Evolutionary conservation across 2,329 filamentous ascomycete genomes (phyloP).

Genomic region (Diaporthe eres): DNA sequence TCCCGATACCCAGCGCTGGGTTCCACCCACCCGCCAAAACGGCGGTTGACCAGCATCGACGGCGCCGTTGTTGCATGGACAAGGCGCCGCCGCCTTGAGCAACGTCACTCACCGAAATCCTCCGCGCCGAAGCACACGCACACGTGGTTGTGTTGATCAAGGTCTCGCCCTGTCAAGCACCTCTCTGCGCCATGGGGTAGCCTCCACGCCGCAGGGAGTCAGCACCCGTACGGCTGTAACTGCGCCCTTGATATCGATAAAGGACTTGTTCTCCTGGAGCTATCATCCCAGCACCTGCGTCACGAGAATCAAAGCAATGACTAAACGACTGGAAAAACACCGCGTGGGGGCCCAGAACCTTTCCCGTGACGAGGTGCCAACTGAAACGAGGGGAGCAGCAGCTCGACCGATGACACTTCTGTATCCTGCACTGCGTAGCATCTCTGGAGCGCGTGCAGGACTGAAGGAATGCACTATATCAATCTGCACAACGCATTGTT

Average conservation of each 20-base stretch:
- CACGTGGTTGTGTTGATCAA: conserved; percentile 33
- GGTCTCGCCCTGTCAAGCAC: conserved; percentile 21
- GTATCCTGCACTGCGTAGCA: not conserved
- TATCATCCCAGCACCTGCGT: conserved; percentile 30
- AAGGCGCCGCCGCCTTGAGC: conserved; percentile 18
- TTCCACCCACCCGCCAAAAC: conserved; percentile 24
- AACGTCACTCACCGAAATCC: conserved; percentile 30
- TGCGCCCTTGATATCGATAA: conserved; percentile 7
- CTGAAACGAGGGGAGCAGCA: conserved; percentile 28
- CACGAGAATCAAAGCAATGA: conserved; percentile 34
- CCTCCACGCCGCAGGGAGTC: conserved; percentile 11
- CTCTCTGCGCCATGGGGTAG: not conserved
- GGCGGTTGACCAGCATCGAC: conserved; percentile 23
- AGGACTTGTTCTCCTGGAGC: conserved; percentile 6
- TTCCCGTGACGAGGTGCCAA: conserved; percentile 15
- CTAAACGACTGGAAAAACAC: conserved; percentile 31
- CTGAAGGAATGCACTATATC: not conserved
- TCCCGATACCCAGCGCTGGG: conserved; percentile 5
- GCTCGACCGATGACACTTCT: conserved; percentile 10
- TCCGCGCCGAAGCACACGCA: conserved; percentile 29
- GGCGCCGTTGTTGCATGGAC: conserved; percentile 25
- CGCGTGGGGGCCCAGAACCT: conserved; percentile 25
- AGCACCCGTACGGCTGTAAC: conserved; percentile 7
- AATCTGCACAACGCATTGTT: not conserved
- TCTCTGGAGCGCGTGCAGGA: not conserved